These are phyloP conservation scores for Aspergillus oerlinghausenensis DNA, from an alignment of 2,329 filamentous ascomycete genomes.

Conservation along the genomic window DNA sequence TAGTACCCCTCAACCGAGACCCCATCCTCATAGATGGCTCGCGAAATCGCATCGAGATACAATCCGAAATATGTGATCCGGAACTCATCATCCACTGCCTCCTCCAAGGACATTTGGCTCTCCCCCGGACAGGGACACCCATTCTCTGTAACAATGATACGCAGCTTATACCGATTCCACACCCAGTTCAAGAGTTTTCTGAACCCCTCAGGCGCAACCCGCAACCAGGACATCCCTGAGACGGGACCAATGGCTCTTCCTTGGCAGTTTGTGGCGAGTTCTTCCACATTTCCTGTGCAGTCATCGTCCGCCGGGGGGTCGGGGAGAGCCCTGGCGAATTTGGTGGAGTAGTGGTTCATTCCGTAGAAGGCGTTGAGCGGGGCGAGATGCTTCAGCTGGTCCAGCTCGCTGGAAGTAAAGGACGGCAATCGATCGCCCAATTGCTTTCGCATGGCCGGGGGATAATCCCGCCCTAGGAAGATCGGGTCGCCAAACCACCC, in stretches of 20 bases:
- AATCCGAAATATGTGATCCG: slow-evolving; percentile 2
- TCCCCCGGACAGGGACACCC: slow-evolving; percentile 7
- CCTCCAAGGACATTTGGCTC: background rate
- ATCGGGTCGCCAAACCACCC: slow-evolving; percentile 40
- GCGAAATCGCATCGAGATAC: slow-evolving; percentile 4
- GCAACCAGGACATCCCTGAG: slow-evolving; percentile 8
- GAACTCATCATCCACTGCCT: slow-evolving; percentile 4
- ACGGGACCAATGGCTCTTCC: slow-evolving; percentile 2
- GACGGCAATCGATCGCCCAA: slow-evolving; percentile 3
- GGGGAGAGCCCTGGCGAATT: slow-evolving; percentile 3
- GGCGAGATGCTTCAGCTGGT: background rate
- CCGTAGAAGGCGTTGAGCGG: slow-evolving; percentile 10
- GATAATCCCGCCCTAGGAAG: slow-evolving; percentile 39
- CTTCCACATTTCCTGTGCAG: slow-evolving; percentile 8
- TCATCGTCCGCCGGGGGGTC: slow-evolving; percentile 6
- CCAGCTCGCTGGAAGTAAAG: background rate
- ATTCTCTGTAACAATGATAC: slow-evolving; percentile 9
- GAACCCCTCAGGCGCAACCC: slow-evolving; percentile 2
- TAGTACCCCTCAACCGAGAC: slow-evolving; percentile 7
- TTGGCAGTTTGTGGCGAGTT: slow-evolving; percentile 2
- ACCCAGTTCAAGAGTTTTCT: slow-evolving; percentile 6
- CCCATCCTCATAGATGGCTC: slow-evolving; percentile 5
- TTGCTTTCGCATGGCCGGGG: slow-evolving; percentile 18
- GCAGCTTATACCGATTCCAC: slow-evolving; percentile 1
- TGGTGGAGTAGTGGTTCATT: slow-evolving; percentile 14